Evolutionary conservation across 305 asterid genomes (phyloP).

Genomic region (Solanum hybrid): DNA sequence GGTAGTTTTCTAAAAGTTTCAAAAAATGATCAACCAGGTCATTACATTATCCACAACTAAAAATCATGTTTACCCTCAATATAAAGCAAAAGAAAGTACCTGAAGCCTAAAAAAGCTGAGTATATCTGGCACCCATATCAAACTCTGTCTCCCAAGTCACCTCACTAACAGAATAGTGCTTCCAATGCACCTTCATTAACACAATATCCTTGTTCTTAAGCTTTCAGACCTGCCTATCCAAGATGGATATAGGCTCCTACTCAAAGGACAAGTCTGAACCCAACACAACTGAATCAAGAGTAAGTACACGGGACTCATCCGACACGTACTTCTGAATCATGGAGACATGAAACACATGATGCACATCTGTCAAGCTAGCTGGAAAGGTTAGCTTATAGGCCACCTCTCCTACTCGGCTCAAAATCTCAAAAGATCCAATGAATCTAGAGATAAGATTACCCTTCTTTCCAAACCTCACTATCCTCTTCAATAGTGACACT

Average conservation of each 20-base stretch:
- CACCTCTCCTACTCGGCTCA: not conserved
- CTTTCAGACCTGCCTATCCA: not conserved
- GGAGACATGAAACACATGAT: not conserved
- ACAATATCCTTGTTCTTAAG: not conserved
- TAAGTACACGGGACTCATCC: not conserved
- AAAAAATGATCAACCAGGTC: not conserved
- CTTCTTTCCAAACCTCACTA: not conserved
- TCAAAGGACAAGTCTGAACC: not conserved
- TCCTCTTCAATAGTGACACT: not conserved
- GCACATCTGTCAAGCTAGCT: not conserved
- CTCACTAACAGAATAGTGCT: not conserved
- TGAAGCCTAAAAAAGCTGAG: not conserved
- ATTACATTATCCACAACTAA: not conserved
- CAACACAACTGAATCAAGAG: not conserved
- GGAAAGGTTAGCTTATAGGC: not conserved
- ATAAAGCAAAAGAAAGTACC: not conserved
- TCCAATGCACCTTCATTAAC: not conserved
- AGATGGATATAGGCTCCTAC: not conserved
- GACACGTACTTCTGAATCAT: not conserved
- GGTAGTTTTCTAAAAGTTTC: too few relatives aligned
- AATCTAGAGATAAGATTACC: not conserved
- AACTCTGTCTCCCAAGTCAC: not conserved
- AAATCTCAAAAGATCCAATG: not conserved
- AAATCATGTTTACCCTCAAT: not conserved
- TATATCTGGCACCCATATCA: not conserved